Percentiles rank a stretch among this genome's conserved stretches.
These are phyloP conservation scores for Colletotrichum caudatum DNA, from an alignment of 2,329 filamentous ascomycete species.

Conservation along the genomic window DNA sequence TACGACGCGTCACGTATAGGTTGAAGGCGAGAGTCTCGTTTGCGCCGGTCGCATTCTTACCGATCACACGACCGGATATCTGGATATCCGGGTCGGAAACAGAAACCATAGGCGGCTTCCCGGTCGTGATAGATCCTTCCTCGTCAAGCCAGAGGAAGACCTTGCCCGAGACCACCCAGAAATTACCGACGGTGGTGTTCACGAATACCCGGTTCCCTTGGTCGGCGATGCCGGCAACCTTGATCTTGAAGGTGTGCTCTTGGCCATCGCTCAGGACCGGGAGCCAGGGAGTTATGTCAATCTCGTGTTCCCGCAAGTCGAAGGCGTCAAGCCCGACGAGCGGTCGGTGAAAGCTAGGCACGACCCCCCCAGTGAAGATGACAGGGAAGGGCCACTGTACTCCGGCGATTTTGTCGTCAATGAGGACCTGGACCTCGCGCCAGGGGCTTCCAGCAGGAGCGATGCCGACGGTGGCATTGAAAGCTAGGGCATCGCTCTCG, in stretches of 20 bases:
- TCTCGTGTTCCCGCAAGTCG: slow-evolving; percentile 82
- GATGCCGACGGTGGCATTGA: slow-evolving; percentile 65
- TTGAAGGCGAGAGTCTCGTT: slow-evolving; percentile 72
- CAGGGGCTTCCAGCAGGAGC: slow-evolving; percentile 79
- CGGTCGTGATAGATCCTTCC: slow-evolving; percentile 64
- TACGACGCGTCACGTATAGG: slow-evolving; percentile 65
- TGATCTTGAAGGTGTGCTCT: slow-evolving; percentile 75
- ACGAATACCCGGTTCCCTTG: slow-evolving; percentile 60
- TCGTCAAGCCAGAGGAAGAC: slow-evolving; percentile 81
- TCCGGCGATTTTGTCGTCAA: slow-evolving; percentile 79
- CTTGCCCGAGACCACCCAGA: slow-evolving; percentile 84
- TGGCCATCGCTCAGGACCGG: slow-evolving; percentile 74
- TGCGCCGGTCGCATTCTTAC: slow-evolving; percentile 60
- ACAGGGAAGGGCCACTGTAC: slow-evolving; percentile 85
- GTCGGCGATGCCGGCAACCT: slow-evolving; percentile 74
- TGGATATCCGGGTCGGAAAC: slow-evolving; percentile 58
- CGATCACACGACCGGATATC: slow-evolving; percentile 61
- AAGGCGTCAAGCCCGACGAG: slow-evolving; percentile 84
- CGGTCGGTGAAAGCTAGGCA: slow-evolving; percentile 81
- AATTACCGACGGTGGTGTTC: slow-evolving; percentile 68
- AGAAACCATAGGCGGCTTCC: slow-evolving; percentile 51
- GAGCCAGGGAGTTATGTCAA: slow-evolving; percentile 84
- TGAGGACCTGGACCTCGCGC: slow-evolving; percentile 80
- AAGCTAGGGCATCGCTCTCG: slow-evolving; percentile 69
- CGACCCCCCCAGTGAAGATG: slow-evolving; percentile 85